These are phyloP conservation scores for Lagenidium sp. DNA, from an alignment of 352 stramenopile genomes.

Conservation along the genomic window DNA sequence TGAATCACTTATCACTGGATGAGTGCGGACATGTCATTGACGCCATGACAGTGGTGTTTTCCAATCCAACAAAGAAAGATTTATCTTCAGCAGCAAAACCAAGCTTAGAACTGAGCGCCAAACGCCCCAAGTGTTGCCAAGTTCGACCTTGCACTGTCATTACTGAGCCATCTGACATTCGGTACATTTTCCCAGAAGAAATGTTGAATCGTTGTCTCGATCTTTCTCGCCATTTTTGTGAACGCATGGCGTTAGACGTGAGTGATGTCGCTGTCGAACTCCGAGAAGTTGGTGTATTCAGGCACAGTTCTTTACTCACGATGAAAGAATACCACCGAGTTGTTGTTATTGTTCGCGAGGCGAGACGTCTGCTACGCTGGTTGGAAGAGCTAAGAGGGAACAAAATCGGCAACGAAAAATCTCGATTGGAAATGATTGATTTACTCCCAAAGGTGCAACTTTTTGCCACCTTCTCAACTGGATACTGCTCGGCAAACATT, in stretches of 20 bases:
- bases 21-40: background rate
- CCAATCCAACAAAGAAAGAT: background rate
- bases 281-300: background rate
- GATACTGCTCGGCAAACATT: background rate
- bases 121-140: background rate
- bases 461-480: background rate
- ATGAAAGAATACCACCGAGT: slow-evolving; percentile 1
- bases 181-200: background rate
- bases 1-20: background rate
- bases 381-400: background rate
- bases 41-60: background rate
- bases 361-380: background rate
- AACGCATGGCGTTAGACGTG: background rate
- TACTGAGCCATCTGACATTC: background rate
- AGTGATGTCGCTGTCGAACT: background rate
- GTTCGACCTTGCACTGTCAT: background rate
- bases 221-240: background rate
- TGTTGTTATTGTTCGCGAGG: background rate
- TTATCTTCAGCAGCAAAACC: background rate
- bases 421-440: background rate
- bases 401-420: background rate
- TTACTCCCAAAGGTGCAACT: background rate
- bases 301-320: background rate
- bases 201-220: background rate
- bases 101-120: background rate